phyloP scores from a whole-genome alignment of 1,139 yeast species.

The Scheffersomyces parashehatae region DNA sequence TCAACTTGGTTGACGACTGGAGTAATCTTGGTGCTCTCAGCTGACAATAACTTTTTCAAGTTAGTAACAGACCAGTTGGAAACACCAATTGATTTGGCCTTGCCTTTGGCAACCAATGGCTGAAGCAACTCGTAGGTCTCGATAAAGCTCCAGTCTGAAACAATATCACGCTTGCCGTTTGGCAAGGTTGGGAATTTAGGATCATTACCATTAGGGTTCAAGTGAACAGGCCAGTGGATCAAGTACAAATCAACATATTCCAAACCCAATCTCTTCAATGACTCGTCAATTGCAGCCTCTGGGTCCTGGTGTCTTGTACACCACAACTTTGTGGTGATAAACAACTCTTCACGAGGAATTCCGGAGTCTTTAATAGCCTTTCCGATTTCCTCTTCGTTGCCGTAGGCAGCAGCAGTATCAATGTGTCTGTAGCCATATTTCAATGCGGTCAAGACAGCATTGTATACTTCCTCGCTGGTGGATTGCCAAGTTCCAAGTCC shows the following conservation, averaged over 20 bases:
- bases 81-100: slow-evolving; percentile 20
- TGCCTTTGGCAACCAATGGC: slow-evolving; percentile 9
- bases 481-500: slow-evolving; percentile 62
- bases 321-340: slow-evolving; percentile 78
- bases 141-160: slow-evolving; percentile 50
- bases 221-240: slow-evolving; percentile 75
- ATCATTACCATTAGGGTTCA: slow-evolving; percentile 7
- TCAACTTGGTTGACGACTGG: slow-evolving; percentile 24
- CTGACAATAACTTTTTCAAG: slow-evolving; percentile 15
- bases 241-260: slow-evolving; percentile 80
- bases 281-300: slow-evolving; percentile 54
- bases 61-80: slow-evolving; percentile 18
- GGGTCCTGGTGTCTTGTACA: slow-evolving; percentile 61
- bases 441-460: slow-evolving; percentile 48
- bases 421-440: slow-evolving; percentile 28
- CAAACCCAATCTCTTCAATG: slow-evolving; percentile 63
- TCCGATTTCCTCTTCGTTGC: slow-evolving; percentile 61
- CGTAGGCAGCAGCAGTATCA: slow-evolving; percentile 46
- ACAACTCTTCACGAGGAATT: slow-evolving; percentile 65
- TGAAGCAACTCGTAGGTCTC: slow-evolving; percentile 33
- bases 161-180: slow-evolving; percentile 23
- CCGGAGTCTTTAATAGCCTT: slow-evolving; percentile 59
- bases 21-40: slow-evolving; percentile 14
- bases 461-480: slow-evolving; percentile 37
- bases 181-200: slow-evolving; percentile 25